These are phyloP conservation scores for Aspergillus brasiliensis DNA, from an alignment of 2,329 filamentous ascomycete species.

Conservation along the genomic window DNA sequence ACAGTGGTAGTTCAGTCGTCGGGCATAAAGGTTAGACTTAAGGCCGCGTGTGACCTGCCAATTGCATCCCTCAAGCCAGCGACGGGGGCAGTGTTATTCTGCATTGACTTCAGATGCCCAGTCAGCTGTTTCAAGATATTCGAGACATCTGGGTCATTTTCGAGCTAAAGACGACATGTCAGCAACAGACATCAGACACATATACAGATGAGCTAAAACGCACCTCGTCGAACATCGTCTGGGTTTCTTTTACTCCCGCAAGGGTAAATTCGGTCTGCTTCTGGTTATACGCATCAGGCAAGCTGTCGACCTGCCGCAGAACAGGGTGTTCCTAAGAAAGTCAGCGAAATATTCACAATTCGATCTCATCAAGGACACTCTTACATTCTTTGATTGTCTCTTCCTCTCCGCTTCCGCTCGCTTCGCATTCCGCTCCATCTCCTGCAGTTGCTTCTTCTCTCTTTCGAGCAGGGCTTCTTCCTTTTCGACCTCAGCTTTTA, in stretches of 20 bases:
- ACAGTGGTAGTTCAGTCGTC: constrained; percentile 31
- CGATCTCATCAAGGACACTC: neutral
- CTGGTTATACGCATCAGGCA: constrained; percentile 16
- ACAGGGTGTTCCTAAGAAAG: constrained; percentile 43
- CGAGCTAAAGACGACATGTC: constrained; percentile 31
- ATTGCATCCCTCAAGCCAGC: constrained; percentile 42
- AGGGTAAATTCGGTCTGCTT: constrained; percentile 32
- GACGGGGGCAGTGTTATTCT: constrained; percentile 43
- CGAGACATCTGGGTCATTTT: constrained; percentile 39
- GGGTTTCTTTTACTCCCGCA: constrained; percentile 25
- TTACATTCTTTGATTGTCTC: constrained; percentile 45
- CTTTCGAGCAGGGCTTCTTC: constrained; percentile 46
- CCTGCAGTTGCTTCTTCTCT: constrained; percentile 44
- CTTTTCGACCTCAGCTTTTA: constrained; percentile 45
- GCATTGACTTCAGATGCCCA: constrained; percentile 48
- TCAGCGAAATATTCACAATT: constrained; percentile 15
- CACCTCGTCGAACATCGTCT: constrained; percentile 39
- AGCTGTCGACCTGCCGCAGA: constrained; percentile 38
- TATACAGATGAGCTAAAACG: neutral
- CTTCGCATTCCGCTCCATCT: constrained; percentile 48
- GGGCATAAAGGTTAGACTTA: constrained; percentile 32
- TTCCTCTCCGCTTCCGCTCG: constrained; percentile 41
- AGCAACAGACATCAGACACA: constrained; percentile 5
- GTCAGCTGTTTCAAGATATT: constrained; percentile 44
- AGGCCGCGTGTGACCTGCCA: constrained; percentile 38